Evolutionary conservation across 805 yeast genomes (phyloP).

Genomic region (Henningerozyma blattae): DNA sequence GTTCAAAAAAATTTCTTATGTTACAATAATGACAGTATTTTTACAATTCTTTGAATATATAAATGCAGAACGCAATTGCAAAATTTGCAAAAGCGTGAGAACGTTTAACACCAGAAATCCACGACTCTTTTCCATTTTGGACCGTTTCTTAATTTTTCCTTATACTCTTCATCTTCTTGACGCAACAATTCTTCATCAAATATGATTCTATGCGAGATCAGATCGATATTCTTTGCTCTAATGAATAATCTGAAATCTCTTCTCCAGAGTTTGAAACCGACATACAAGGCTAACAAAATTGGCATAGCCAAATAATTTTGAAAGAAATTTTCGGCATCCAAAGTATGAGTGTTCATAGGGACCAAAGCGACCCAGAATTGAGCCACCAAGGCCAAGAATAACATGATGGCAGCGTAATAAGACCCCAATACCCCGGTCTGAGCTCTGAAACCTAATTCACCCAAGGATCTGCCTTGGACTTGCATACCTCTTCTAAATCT

Average conservation of each 20-base stretch:
- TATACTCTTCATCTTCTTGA: conserved; percentile 24
- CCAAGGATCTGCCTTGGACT: conserved; percentile 38
- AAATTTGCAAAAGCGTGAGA: no score
- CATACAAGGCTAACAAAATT: conserved; percentile 31
- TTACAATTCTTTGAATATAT: no score
- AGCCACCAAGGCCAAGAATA: conserved; percentile 39
- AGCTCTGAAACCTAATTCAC: conserved; percentile 42
- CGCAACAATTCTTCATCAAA: conserved; percentile 24
- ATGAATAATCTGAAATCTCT: conserved; percentile 29
- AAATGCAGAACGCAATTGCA: no score
- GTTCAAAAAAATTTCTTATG: no score
- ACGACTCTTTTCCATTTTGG: conserved; percentile 15
- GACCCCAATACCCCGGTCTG: conserved; percentile 44
- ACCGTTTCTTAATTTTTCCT: conserved; percentile 16
- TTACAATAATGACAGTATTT: no score
- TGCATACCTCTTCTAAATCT: conserved; percentile 48
- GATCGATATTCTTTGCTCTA: conserved; percentile 20
- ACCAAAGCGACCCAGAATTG: conserved; percentile 59
- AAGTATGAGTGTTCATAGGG: conserved; percentile 29
- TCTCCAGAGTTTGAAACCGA: conserved; percentile 35
- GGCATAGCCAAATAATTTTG: conserved; percentile 36
- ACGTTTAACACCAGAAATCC: conserved; percentile 23
- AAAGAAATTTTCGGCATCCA: conserved; percentile 33
- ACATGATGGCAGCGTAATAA: conserved; percentile 37
- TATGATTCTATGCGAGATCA: conserved; percentile 18